phyloP scores from a whole-genome alignment of 495 filamentous ascomycete species.

The Penicillium soppii region DNA sequence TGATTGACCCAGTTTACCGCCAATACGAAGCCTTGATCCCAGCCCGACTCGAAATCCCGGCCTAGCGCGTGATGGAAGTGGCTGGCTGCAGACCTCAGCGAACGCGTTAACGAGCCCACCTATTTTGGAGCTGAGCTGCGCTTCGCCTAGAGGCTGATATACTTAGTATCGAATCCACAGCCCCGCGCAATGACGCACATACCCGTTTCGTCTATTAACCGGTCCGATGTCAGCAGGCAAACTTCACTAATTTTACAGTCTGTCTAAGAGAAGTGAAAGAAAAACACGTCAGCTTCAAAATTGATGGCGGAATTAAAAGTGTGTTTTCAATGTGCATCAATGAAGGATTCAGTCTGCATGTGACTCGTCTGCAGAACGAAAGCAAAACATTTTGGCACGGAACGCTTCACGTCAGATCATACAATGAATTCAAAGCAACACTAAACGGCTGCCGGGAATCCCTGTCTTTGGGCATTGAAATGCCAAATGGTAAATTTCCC shows the following conservation, averaged over 20 bases:
- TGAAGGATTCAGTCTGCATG: constrained; percentile 1
- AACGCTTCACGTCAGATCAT: constrained; percentile 5
- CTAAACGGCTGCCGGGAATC: constrained; percentile 13
- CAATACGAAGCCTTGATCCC: constrained; percentile 13
- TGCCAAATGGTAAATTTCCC: not conserved
- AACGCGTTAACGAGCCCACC: constrained; percentile 11
- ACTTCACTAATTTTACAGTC: no score
- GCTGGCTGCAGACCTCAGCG: constrained; percentile 22
- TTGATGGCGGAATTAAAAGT: not conserved
- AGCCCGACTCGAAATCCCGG: constrained; percentile 21
- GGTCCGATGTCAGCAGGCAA: not conserved
- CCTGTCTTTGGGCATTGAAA: not conserved
- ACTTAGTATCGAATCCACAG: not conserved
- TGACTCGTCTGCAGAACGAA: constrained; percentile 4
- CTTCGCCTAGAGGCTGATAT: not conserved
- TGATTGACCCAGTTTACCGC: constrained; percentile 10
- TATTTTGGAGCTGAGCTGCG: not conserved
- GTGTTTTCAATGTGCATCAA: not conserved
- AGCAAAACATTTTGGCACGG: no score
- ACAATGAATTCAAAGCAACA: not conserved
- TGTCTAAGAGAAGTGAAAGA: no score
- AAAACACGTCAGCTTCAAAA: no score
- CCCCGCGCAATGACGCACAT: not conserved
- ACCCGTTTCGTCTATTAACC: not conserved
- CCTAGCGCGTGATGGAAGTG: constrained; percentile 25